These are phyloP conservation scores for Scheffersomyces quercinus DNA, from an alignment of 1,139 yeast genomes.

Conservation along the genomic window DNA sequence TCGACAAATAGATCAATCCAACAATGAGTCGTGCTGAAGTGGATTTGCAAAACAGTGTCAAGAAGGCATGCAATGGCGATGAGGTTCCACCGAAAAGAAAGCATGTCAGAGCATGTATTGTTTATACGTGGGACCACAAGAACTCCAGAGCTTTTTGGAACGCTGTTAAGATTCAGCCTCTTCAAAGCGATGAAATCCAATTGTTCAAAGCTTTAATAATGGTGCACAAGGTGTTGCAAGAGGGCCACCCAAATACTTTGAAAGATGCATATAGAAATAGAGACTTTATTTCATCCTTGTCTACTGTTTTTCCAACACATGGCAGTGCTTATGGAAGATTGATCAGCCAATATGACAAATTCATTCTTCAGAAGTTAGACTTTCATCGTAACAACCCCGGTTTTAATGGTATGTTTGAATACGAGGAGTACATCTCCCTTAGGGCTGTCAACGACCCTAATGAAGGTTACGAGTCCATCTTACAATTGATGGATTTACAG, in stretches of 20 bases:
- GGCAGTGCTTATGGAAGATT: slow-evolving; percentile 67
- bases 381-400: slow-evolving; percentile 87
- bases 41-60: slow-evolving; percentile 67
- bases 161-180: slow-evolving; percentile 75
- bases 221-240: slow-evolving; percentile 92
- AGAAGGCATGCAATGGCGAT: slow-evolving; percentile 83
- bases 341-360: slow-evolving; percentile 74
- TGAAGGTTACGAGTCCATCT: slow-evolving; percentile 88
- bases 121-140: slow-evolving; percentile 94
- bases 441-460: slow-evolving; percentile 91
- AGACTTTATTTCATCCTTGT: slow-evolving; percentile 44
- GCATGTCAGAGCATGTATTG: slow-evolving; percentile 92
- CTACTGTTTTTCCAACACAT: slow-evolving; percentile 40
- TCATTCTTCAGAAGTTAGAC: slow-evolving; percentile 68
- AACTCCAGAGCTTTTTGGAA: slow-evolving; percentile 87
- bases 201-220: slow-evolving; percentile 85
- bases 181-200: slow-evolving; percentile 80
- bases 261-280: slow-evolving; percentile 78
- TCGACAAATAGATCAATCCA: slow-evolving; percentile 1
- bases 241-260: slow-evolving; percentile 87
- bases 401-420: slow-evolving; percentile 93
- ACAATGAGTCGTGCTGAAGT: slow-evolving; percentile 54
- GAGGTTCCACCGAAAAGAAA: slow-evolving; percentile 95
- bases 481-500: slow-evolving; percentile 84
- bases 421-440: slow-evolving; percentile 89